A percentile compares a stretch with the other conserved stretches of the same genome.
Evolutionary conservation across 495 filamentous ascomycete species (phyloP).

Genomic region (Clohesyomyces aquaticus): DNA sequence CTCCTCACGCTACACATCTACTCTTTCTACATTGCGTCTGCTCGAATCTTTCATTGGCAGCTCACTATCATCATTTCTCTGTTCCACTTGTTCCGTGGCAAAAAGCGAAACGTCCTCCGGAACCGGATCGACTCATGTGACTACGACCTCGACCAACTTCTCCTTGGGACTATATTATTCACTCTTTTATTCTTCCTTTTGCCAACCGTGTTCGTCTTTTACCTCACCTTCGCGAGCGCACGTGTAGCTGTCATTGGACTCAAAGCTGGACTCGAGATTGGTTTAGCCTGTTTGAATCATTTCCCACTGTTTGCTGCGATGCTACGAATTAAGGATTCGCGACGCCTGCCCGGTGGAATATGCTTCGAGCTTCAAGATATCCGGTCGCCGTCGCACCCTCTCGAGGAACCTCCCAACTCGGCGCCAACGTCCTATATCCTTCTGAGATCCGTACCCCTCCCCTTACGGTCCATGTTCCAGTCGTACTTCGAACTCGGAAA

Average conservation of each 20-base stretch:
- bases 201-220: constrained; percentile 94
- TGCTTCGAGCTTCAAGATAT: constrained; percentile 86
- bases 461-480: constrained; percentile 90
- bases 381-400: constrained; percentile 47
- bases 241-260: constrained; percentile 92
- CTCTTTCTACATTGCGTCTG: constrained; percentile 95
- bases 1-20: constrained; percentile 95
- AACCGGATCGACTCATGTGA: constrained; percentile 99
- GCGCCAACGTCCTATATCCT: constrained; percentile 68
- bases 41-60: constrained; percentile 98
- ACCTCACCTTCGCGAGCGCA: constrained; percentile 91
- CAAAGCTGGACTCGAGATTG: constrained; percentile 86
- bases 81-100: constrained; percentile 96
- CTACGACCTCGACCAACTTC: constrained; percentile 96
- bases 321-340: constrained; percentile 91
- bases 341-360: constrained; percentile 89
- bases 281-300: constrained; percentile 93
- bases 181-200: constrained; percentile 94
- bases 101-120: constrained; percentile 94
- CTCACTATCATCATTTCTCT: constrained; percentile 93
- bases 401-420: constrained; percentile 35
- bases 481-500: constrained; percentile 95
- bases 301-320: constrained; percentile 98
- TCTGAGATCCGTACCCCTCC: constrained; percentile 84
- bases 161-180: constrained; percentile 95